Evolutionary conservation across 2,329 filamentous ascomycete species (phyloP).

Genomic region (Diaporthe vexans): DNA sequence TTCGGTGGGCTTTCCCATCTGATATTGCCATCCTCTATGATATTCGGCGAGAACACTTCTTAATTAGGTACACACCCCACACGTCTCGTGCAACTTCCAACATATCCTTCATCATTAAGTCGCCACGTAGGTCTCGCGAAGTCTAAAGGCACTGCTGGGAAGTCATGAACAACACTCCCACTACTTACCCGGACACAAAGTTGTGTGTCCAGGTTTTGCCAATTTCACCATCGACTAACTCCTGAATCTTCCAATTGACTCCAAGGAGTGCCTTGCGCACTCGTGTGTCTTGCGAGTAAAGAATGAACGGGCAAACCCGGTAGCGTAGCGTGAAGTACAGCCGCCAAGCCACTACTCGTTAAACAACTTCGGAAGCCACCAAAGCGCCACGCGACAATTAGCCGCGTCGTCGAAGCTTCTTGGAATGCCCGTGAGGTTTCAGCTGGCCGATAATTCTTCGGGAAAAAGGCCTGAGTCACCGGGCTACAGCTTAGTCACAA

Average conservation of each 20-base stretch:
- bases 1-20: too few species aligned
- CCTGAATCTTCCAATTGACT: background rate
- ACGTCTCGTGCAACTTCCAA: too few species aligned
- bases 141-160: too few species aligned
- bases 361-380: background rate
- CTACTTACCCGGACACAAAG: too few species aligned
- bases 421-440: constrained; percentile 11
- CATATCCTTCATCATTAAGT: too few species aligned
- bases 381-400: constrained; percentile 10
- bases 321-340: background rate
- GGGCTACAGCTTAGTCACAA: background rate
- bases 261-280: background rate
- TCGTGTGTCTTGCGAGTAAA: background rate
- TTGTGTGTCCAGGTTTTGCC: too few species aligned
- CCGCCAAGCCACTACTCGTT: background rate
- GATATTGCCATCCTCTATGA: too few species aligned
- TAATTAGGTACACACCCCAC: too few species aligned
- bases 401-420: background rate
- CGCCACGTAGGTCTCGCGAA: too few species aligned
- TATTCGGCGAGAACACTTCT: too few species aligned
- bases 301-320: background rate
- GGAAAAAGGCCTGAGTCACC: background rate
- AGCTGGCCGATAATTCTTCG: constrained; percentile 28
- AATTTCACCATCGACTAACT: background rate
- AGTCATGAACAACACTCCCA: too few species aligned